Conservation (phyloP, 2,329 filamentous ascomycete species). For the Talaromyces sp. region DNA sequence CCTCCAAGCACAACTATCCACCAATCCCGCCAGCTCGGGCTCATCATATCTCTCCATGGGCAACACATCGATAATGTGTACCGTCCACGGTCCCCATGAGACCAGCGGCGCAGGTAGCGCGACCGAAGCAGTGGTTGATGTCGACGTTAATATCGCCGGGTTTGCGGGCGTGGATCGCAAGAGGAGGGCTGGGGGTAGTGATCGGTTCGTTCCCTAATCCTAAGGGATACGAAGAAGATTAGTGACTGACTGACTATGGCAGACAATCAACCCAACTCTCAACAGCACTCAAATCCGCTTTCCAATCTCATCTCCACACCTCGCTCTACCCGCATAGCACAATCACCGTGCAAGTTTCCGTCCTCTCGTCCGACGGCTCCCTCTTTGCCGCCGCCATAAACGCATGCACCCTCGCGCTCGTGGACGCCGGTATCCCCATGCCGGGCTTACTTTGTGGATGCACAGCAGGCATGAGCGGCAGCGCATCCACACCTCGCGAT, state of each 20-base stretch:
- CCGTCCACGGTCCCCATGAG: constrained; percentile 81
- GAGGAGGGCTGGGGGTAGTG: constrained; percentile 63
- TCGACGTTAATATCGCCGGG: constrained; percentile 80
- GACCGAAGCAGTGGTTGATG: constrained; percentile 66
- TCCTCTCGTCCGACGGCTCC: constrained; percentile 86
- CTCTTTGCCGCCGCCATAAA: constrained; percentile 88
- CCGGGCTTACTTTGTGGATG: constrained; percentile 84
- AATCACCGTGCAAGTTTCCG: constrained; percentile 78
- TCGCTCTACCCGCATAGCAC: constrained; percentile 85
- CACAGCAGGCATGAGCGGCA: constrained; percentile 68
- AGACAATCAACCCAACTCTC: constrained; percentile 64
- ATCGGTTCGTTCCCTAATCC: constrained; percentile 60
- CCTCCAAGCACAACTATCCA: constrained; percentile 83
- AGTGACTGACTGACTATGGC: not conserved
- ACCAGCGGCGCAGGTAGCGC: constrained; percentile 38
- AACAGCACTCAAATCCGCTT: constrained; percentile 72
- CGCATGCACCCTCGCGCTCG: constrained; percentile 82
- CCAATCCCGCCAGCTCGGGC: constrained; percentile 87
- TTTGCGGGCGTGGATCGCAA: constrained; percentile 86
- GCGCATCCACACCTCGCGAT: constrained; percentile 40
- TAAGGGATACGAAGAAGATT: not conserved
- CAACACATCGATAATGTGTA: constrained; percentile 95
- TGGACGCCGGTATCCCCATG: constrained; percentile 96
- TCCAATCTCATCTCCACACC: constrained; percentile 74
- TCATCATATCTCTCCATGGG: constrained; percentile 95